phyloP scores from a whole-genome alignment of 1,284 basidiomycete genomes.

The Leucoagaricus sp. region DNA sequence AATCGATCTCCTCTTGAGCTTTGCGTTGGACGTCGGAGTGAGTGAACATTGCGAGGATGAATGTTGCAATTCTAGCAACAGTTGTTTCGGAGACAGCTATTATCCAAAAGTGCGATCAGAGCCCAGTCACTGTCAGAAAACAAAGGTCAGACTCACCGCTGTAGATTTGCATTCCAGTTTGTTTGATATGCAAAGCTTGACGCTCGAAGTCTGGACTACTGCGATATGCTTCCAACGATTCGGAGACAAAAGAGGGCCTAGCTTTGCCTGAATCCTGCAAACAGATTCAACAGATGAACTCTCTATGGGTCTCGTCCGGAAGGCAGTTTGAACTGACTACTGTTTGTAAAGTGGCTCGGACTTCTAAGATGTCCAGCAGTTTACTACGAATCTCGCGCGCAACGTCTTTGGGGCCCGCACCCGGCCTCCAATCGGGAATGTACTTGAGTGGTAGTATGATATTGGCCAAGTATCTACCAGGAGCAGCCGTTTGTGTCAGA shows the following conservation, averaged over 20 bases:
- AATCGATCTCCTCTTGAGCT: constrained; percentile 19
- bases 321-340: too few relatives aligned
- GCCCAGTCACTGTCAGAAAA: not conserved
- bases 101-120: not conserved
- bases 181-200: too few relatives aligned
- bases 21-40: constrained; percentile 17
- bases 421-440: constrained; percentile 23
- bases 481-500: not conserved
- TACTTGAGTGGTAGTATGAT: constrained; percentile 18
- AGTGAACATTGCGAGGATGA: constrained; percentile 17
- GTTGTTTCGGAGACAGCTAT: constrained; percentile 12
- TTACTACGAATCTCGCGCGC: not conserved
- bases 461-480: constrained; percentile 17
- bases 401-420: constrained; percentile 17
- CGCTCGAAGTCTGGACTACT: too few relatives aligned
- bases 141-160: not conserved
- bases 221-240: too few relatives aligned
- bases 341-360: not conserved
- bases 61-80: not conserved
- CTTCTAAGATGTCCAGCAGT: too few relatives aligned
- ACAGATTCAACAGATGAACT: too few relatives aligned
- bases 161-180: too few relatives aligned
- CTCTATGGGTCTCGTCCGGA: too few relatives aligned
- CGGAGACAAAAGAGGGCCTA: too few relatives aligned
- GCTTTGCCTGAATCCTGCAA: too few relatives aligned